These are phyloP conservation scores for Aspergillus japonicus DNA, from an alignment of 2,329 filamentous ascomycete genomes.

Conservation along the genomic window DNA sequence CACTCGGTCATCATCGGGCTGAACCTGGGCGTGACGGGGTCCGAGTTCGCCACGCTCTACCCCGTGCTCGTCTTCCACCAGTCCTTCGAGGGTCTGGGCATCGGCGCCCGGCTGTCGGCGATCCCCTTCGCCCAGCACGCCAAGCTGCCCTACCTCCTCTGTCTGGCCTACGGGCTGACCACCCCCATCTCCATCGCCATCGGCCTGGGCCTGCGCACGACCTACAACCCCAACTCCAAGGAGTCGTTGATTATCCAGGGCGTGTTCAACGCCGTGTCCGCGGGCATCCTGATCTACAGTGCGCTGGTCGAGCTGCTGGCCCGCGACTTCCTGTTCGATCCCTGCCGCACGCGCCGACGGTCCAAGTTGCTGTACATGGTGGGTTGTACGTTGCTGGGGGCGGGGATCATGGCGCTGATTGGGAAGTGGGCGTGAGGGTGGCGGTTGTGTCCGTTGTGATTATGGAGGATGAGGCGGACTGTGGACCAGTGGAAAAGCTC, in stretches of 20 bases:
- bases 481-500: neutral
- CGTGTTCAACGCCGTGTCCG: conserved; percentile 1
- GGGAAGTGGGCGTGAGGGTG: conserved; percentile 51
- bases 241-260: conserved; percentile 2
- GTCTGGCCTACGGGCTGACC: conserved; percentile 1
- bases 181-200: conserved; percentile 4
- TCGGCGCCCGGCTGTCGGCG: conserved; percentile 59
- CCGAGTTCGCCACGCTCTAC: conserved; percentile 58
- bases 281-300: conserved; percentile 1
- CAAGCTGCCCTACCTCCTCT: neutral
- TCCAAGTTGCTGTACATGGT: conserved; percentile 45
- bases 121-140: conserved; percentile 48
- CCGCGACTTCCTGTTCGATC: conserved; percentile 4
- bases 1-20: conserved; percentile 64
- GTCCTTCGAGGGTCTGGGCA: conserved; percentile 62
- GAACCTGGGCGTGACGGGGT: conserved; percentile 58
- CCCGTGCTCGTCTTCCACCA: conserved; percentile 64
- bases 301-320: conserved; percentile 3
- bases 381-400: conserved; percentile 40
- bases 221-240: conserved; percentile 3
- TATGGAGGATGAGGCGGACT: neutral
- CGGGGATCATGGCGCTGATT: conserved; percentile 50
- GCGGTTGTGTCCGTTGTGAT: neutral
- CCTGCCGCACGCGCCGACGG: neutral
- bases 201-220: neutral